Evolutionary conservation across 202 grass and related monocot genomes (phyloP), one percentile per base, ranked within the genome.

Genomic region (Setaria italica): DNA sequence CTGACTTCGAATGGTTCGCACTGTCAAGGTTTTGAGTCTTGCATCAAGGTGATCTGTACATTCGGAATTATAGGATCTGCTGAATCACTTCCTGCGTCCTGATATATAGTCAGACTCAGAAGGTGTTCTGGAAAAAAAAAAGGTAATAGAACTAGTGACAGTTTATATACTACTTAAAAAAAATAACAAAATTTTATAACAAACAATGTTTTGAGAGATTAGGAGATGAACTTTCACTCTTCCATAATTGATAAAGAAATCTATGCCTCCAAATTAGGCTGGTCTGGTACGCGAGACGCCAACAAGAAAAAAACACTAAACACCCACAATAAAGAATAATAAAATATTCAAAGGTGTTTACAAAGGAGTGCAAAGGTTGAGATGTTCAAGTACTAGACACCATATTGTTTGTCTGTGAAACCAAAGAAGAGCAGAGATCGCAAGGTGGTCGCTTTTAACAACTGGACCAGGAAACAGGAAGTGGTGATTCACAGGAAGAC

Each of bases 321-420:
- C 13, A 15, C 64, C 63, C 77, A 78, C 71, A 85, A 34, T 25
- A 88, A 83, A 77, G 77, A 85, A 88, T 67, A 85, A 77, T 51
- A 1, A 78, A 85, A 78, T 45, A 62, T 34, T 91, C 41, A 13
- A 25, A 62, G 78, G 85, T 58, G 88, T 88, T 77, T 91, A 85
- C 89, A 91, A 60, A 78, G 39, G 67, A 91, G 73, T 84, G 42
- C 42, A 72, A 20, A 32, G 63, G 65, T 65, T 45, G 30, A 62
- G 58, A 54, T 58, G 30, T 67, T 85, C 85, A 66, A 49, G 79
- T 73, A 41, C 16, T 35, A 62, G 57, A 62, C 67, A 45, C 9
- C 63, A 70, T 19, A 66, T 62, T 87, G 15, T 64, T 80, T 63
- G 12, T 71, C 47, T 58, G 25, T 25, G 72, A 82, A 49, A 60